Conservation (phyloP, 805 yeast species). For the Phaffomyces opuntiae region DNA sequence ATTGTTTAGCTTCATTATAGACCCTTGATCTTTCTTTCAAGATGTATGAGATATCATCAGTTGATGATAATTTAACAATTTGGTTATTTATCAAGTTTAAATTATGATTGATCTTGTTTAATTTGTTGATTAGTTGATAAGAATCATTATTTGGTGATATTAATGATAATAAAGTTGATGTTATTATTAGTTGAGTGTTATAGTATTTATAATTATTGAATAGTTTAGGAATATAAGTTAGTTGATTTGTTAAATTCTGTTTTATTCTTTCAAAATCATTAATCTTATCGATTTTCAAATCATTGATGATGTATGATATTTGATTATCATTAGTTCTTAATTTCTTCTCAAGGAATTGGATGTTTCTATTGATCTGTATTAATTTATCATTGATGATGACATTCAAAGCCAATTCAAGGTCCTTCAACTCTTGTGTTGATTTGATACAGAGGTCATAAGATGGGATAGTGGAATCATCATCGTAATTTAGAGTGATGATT, state of each 20-base stretch:
- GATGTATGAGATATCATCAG: slow-evolving; percentile 21
- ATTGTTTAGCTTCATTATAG: slow-evolving; percentile 22
- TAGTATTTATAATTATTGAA: not conserved
- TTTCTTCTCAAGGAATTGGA: slow-evolving; percentile 15
- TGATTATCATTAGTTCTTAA: slow-evolving; percentile 9
- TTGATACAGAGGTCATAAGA: not conserved
- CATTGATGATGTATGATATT: slow-evolving; percentile 16
- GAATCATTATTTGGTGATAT: not conserved
- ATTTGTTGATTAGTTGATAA: not conserved
- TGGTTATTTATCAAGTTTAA: slow-evolving; percentile 9
- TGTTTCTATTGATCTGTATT: slow-evolving; percentile 15
- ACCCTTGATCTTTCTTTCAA: slow-evolving; percentile 24
- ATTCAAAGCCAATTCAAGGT: slow-evolving; percentile 5
- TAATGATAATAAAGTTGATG: not conserved
- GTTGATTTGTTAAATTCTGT: slow-evolving; percentile 9
- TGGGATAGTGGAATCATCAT: slow-evolving; percentile 4
- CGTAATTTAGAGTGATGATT: slow-evolving; percentile 1
- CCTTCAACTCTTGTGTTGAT: slow-evolving; percentile 10
- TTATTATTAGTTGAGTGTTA: not conserved
- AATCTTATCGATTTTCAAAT: slow-evolving; percentile 10
- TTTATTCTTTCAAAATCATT: slow-evolving; percentile 16
- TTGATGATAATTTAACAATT: slow-evolving; percentile 7
- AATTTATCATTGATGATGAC: slow-evolving; percentile 15
- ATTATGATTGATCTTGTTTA: slow-evolving; percentile 9
- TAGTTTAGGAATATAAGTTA: slow-evolving; percentile 2